Evolutionary conservation across 495 filamentous ascomycete genomes (phyloP), one percentile per base, ranked within the genome.

Genomic region (Podospora pseudocomata): DNA sequence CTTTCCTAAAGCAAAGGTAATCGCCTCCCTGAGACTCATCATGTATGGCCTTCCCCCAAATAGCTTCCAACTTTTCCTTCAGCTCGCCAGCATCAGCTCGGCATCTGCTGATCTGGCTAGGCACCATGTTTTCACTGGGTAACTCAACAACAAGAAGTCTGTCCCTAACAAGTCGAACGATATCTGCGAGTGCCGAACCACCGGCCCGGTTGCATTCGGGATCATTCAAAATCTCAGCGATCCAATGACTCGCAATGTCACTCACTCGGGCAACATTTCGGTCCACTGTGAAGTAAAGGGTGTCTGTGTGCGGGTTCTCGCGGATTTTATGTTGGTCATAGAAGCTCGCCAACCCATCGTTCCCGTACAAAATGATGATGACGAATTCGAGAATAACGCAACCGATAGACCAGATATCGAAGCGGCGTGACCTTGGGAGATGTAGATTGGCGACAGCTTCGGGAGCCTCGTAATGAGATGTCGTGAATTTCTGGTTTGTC

Each of bases 341-440:
- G 53, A 79, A 73, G 0, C 54, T 26, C 27, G 64, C 30, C 15
- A 78, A 63, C 6, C 49, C 65, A 1, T 70, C 27, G 11, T 60
- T 18, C 2, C 76, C 77, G 59, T 78, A 73, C 5, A 80, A 70
- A n/a, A 80, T 26, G 76, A 78, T 79, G n/a, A 79, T 68, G 13
- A 79, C 58, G 53, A 77, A 69, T 63, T 81, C 79, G 9, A 81
- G 56, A 11, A 58, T 71, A 19, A 80, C 72, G 65, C 79, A 81
- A 5, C 79, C 79, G 63, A 81, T 76, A n/a, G 78, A 74, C 78
- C 78, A 80, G 1, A 80, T 76, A 64, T 81, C 79, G 34, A 78
- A 80, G 0, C 73, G 72, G 0, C 76, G 75, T 13, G 72, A 75
- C 5, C 65, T 19, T 2, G 57, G 34, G 15, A 70, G 16, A 71